Evolutionary conservation across 2,329 filamentous ascomycete genomes (phyloP).

Genomic region (Truncatella angustata): DNA sequence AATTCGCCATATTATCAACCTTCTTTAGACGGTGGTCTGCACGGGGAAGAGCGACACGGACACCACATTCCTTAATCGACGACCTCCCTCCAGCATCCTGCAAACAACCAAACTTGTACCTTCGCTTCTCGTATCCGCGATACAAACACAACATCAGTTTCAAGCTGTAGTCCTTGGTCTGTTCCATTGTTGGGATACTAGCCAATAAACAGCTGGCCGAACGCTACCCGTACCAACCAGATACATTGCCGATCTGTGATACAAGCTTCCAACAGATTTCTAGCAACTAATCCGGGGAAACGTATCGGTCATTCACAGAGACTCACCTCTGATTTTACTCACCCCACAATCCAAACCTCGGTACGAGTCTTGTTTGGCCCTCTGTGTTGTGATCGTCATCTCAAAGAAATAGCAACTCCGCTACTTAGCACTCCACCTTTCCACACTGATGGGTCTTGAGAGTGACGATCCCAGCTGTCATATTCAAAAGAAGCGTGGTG

Average conservation of each 20-base stretch:
- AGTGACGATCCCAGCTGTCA: conserved; percentile 4
- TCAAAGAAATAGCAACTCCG: conserved; percentile 1
- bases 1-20: not conserved
- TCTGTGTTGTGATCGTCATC: conserved; percentile 9
- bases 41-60: no score
- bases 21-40: not conserved
- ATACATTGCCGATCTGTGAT: conserved; percentile 1
- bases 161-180: no score
- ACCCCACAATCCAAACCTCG: conserved; percentile 2
- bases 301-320: no score
- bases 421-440: conserved; percentile 4
- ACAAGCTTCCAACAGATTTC: no score
- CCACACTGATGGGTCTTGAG: not conserved
- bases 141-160: not conserved
- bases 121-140: not conserved
- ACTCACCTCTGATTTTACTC: not conserved
- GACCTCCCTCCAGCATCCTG: not conserved
- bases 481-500: not conserved
- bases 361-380: not conserved
- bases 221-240: not conserved
- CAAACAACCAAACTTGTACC: not conserved
- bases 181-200: no score
- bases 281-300: no score
- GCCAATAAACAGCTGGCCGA: no score
- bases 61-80: no score